A percentile compares a stretch with the other conserved stretches of the same genome.
Conservation (phyloP, 2,329 filamentous ascomycete species). For the Trichoderma atroviride region DNA sequence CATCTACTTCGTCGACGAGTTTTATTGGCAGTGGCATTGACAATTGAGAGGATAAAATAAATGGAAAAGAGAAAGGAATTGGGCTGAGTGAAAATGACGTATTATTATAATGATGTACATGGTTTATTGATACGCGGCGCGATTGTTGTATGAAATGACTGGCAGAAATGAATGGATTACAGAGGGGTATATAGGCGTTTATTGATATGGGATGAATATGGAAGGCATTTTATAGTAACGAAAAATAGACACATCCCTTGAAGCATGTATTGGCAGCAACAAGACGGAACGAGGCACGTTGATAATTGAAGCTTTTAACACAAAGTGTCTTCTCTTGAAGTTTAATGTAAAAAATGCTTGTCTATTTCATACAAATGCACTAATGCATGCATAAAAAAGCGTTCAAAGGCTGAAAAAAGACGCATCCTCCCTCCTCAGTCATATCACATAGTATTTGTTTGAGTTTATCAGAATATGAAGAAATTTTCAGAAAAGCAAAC, state of each 20-base stretch:
- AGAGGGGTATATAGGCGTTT: background rate
- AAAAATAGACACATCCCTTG: background rate
- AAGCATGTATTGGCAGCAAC: background rate
- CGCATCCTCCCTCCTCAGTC: background rate
- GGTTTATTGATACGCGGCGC: background rate
- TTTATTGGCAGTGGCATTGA: background rate
- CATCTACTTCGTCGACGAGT: background rate
- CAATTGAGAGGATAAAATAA: background rate
- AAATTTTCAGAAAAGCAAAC: background rate
- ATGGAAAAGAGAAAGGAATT: background rate
- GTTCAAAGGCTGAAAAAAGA: background rate
- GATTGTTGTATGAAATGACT: background rate
- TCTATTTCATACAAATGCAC: background rate
- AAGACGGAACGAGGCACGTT: background rate
- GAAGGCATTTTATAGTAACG: background rate
- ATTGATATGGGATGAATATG: background rate
- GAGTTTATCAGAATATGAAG: background rate
- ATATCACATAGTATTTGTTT: conserved; percentile 1
- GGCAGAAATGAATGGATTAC: background rate
- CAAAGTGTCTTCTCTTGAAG: background rate
- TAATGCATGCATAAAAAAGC: background rate
- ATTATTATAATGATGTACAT: conserved; percentile 1
- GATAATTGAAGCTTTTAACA: background rate
- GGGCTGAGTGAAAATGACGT: background rate
- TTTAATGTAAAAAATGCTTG: background rate